Evolutionary conservation across 2,329 filamentous ascomycete species (phyloP), one percentile per base, ranked within the genome.

Genomic region (Cyphellophora attinorum): DNA sequence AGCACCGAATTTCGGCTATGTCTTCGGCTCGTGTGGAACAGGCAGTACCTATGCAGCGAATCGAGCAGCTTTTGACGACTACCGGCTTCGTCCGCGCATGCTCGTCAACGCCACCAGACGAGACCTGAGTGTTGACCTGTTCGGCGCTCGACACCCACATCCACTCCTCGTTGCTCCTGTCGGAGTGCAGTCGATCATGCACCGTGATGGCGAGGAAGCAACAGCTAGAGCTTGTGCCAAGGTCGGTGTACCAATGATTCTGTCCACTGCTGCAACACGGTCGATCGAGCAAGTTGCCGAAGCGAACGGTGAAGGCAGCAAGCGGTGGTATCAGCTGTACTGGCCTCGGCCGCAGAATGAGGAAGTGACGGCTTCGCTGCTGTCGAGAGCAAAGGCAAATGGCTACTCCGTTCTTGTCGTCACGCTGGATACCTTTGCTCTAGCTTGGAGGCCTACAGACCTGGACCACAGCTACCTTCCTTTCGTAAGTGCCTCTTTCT

Each of bases 321-420:
- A 65, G 11, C 61, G 76, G 3, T 86, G 79, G 78, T 85, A 70
- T 52, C 81, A 86, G 52, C 68, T 85, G 0, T 85, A 85, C 58
- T 84, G 79, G 76, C 79, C 80, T 0, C 56, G 29, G 2, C 48
- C 49, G 27, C 48, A 69, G 21, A 67, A 74, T 35, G 70, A 83
- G 31, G 72, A 77, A 4, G 61, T 85, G 30, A 84, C 80, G 0
- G 60, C 65, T 0, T 79, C 71, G 31, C 57, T 85, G 15, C 62
- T 85, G 2, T 45, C 54, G 1, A 64, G 78, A 1, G 81, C 79
- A 0, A 72, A 73, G 49, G 59, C 55, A 0, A 65, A 61, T 8
- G 79, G 79, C 2, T 85, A 70, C 57, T 67, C 64, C 27, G 76
- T 75, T 0, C 62, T 85, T 0, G 72, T 85, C 4, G 76, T 85